phyloP scores from a whole-genome alignment of 106 monocot species.

The Acorus calamus region DNA sequence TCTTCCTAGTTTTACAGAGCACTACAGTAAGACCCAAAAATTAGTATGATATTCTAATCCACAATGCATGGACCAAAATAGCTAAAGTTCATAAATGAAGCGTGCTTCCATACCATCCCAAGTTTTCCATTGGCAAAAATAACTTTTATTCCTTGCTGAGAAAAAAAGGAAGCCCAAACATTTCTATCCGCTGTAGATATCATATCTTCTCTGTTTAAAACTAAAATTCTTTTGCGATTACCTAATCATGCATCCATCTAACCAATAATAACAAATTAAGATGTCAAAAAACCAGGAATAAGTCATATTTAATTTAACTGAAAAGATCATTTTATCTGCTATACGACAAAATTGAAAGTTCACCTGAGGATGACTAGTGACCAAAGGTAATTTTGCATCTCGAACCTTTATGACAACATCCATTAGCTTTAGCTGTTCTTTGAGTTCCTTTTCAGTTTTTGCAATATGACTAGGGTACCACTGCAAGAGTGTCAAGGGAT shows the following conservation, averaged over 20 bases:
- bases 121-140: slow-evolving; percentile 87
- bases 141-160: slow-evolving; percentile 77
- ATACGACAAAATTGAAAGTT: not conserved
- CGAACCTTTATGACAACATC: slow-evolving; percentile 97
- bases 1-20: slow-evolving; percentile 81
- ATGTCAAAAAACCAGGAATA: not conserved
- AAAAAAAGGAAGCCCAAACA: slow-evolving; percentile 89
- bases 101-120: slow-evolving; percentile 51
- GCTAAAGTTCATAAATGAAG: not conserved
- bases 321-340: not conserved
- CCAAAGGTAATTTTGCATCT: slow-evolving; percentile 88
- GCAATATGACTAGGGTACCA: slow-evolving; percentile 99
- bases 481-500: slow-evolving; percentile 23
- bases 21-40: slow-evolving; percentile 37
- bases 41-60: not conserved
- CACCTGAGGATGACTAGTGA: slow-evolving; percentile 90
- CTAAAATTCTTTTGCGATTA: slow-evolving; percentile 76
- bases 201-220: slow-evolving; percentile 99
- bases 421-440: slow-evolving; percentile 88
- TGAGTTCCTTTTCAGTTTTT: slow-evolving; percentile 90
- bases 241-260: slow-evolving; percentile 98
- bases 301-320: too few species aligned
- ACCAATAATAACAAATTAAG: slow-evolving; percentile 4
- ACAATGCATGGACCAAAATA: not conserved
- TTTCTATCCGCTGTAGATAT: slow-evolving; percentile 80